Base-by-base conservation (phyloP, 2,329 filamentous ascomycete species). In the Amesomyces nigricolor region DNA sequence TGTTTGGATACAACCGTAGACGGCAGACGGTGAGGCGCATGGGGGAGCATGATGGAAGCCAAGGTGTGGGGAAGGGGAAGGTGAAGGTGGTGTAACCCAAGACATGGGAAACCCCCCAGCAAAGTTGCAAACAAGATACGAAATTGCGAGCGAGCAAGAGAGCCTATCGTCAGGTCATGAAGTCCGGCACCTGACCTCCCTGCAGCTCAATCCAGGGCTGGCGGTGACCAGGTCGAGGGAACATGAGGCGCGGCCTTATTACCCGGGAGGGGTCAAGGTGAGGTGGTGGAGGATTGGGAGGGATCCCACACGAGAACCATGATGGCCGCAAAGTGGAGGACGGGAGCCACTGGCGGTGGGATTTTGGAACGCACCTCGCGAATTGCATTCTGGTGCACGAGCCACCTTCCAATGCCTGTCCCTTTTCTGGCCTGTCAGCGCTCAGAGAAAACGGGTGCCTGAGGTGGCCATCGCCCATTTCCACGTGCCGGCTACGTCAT, bases 401-500 rank as follows among this genome's bases (percentile, higher is more conserved):
- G 32, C 9, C 32, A 35, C 32, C 32, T 35, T 35, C 32, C 6
- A 10, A 13, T 13, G 32, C 32, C 32, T 35, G 32, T 26, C 32
- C 11, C 32, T 35, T 10, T 32, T 35, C 32, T 13, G 32, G 32
- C 32, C 32, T 35, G 32, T 13, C 4, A 13, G 8, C 9, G 8
- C 8, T 9, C 32, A 35, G 32, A 44, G 17, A 26, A 26, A 22
- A 9, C 9, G 40, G 40, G 7, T 44, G 40, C 40, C 40, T 44
- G 16, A 26, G 22, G 32, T 35, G 9, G 11, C 32, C 32, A 35
- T 35, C 44, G 5, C 53, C 8, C 32, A 35, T 35, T 38, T 4
- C 53, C 57, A 53, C 49, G 49, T 56, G 57, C 44, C 8, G 9
- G 9, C 37, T 47, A 60, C 58, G 58, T 60, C 58, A 60, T 60